phyloP scores from a whole-genome alignment of 192 early-diverging fungal species.

The Backusella circina region DNA sequence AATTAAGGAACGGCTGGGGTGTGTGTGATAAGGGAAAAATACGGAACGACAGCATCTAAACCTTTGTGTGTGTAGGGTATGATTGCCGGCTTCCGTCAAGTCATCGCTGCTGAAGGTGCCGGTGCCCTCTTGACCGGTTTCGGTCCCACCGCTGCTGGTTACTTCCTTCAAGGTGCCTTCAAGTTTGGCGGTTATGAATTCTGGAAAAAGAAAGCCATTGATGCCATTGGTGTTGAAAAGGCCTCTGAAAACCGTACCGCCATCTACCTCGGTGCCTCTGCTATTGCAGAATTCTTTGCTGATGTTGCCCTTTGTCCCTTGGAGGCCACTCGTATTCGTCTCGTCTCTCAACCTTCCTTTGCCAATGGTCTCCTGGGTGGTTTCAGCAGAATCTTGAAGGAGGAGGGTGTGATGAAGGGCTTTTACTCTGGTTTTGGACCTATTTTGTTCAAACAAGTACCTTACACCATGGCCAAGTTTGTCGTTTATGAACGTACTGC shows the following conservation, averaged over 20 bases:
- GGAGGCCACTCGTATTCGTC: conserved; percentile 71
- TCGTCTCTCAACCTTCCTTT: conserved; percentile 66
- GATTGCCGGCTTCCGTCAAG: conserved; percentile 46
- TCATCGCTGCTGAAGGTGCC: conserved; percentile 49
- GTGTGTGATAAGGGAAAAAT: background rate
- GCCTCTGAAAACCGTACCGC: conserved; percentile 57
- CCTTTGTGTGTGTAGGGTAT: conserved; percentile 39
- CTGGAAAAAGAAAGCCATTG: conserved; percentile 57
- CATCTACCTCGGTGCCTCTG: conserved; percentile 62
- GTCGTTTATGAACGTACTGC: conserved; percentile 56
- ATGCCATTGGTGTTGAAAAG: conserved; percentile 48
- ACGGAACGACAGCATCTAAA: background rate
- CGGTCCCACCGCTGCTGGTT: conserved; percentile 61
- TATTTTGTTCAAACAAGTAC: conserved; percentile 73
- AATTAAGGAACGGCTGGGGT: background rate
- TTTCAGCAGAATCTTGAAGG: conserved; percentile 53
- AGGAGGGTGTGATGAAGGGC: conserved; percentile 63
- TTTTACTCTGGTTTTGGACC: conserved; percentile 80
- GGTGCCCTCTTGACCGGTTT: conserved; percentile 61
- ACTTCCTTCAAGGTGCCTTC: conserved; percentile 65
- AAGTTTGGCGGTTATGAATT: conserved; percentile 70
- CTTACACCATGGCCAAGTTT: conserved; percentile 83
- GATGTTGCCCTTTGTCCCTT: conserved; percentile 73
- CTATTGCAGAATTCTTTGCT: conserved; percentile 73
- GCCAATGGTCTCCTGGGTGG: conserved; percentile 58